Evolutionary conservation across 345 rosid genomes (phyloP), one percentile per base, ranked within the genome.

Genomic region (Pistacia integerrima): DNA sequence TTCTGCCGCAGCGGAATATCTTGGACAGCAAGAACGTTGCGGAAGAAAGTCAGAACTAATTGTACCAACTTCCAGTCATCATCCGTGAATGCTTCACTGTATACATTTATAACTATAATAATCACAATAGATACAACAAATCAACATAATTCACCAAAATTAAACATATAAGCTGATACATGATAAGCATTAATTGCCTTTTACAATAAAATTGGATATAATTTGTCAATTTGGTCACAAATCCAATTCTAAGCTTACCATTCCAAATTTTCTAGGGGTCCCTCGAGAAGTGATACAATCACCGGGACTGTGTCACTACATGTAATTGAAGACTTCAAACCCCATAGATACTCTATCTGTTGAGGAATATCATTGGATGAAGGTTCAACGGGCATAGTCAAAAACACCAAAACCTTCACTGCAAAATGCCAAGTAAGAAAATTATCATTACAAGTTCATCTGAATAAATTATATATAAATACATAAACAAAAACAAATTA

Each of bases 31-130:
- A 96, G 91, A 73, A 96, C 74, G 75, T 96, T 96, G 64, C 94
- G 87, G 72, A 96, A 92, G 16, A 93, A 76, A 60, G 98, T 93
- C 79, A 96, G 87, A 36, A 93, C 88, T 52, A 96, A 93, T 87
- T 93, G 98, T 78, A 92, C 86, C 89, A 96, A 78, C 84, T 96
- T 96, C 99, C 98, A 96, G 80, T 96, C 97, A 79, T 96, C 99
- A 82, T 96, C 99, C 0, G 85, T 81, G 80, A 96, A 91, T 57
- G 79, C 67, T 66, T 93, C 92, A 61, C 99, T 96, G 92, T 30
- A 84, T 65, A 58, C 18, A 41, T 85, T 60, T 73, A 57, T 4
- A 59, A 78, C 33, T 67, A 59, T 9, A 41, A 41, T 13, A 38
- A 56, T 44, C 11, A 46, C 55, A 3, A 49, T 3, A 36, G n/a